Evolutionary conservation across 257 asterid species (phyloP).

Genomic region (Plantago elongata): DNA sequence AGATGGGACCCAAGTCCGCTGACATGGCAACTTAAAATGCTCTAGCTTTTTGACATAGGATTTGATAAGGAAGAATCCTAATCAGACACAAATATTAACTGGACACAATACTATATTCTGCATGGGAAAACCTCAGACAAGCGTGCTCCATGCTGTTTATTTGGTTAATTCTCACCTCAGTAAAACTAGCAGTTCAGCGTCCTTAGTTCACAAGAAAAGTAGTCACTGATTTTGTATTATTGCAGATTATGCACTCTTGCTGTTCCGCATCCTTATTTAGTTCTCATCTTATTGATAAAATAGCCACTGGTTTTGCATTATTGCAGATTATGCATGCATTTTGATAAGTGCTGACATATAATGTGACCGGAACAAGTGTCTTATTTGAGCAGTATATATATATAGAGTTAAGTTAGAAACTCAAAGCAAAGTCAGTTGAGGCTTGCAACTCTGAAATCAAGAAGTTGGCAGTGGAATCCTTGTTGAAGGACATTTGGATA

Average conservation of each 20-base stretch:
- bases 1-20: background rate
- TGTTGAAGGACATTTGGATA: background rate
- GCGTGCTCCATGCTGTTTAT: too few relatives aligned
- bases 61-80: slow-evolving; percentile 39
- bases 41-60: slow-evolving; percentile 22
- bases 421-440: background rate
- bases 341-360: background rate
- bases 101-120: slow-evolving; percentile 34
- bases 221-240: slow-evolving; percentile 26
- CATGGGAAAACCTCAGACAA: slow-evolving; percentile 8
- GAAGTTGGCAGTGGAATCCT: background rate
- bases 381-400: background rate
- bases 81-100: slow-evolving; percentile 19
- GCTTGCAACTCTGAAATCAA: background rate
- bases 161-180: too few relatives aligned
- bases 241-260: background rate
- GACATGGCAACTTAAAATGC: slow-evolving; percentile 11
- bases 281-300: slow-evolving; percentile 4
- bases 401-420: background rate
- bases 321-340: background rate
- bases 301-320: slow-evolving; percentile 29
- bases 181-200: too few relatives aligned
- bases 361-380: background rate
- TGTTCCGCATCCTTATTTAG: too few relatives aligned
- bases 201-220: slow-evolving; percentile 22